Conservation (phyloP, 2,329 filamentous ascomycete species). For the Microsporum audouinii region DNA sequence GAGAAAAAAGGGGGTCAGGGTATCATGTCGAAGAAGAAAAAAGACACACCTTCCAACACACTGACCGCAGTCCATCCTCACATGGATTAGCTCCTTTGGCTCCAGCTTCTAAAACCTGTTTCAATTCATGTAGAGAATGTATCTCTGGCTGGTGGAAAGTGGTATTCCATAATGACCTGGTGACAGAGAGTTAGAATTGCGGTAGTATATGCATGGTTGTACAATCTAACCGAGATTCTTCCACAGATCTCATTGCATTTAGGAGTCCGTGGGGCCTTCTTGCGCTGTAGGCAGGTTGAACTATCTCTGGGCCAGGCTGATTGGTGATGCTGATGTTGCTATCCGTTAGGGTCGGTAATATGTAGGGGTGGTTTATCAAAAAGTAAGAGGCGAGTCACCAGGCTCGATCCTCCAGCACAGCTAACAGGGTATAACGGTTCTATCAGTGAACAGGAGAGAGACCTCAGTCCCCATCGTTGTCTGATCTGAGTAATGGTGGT, state of each 20-base stretch:
- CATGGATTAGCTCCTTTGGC: constrained; percentile 50
- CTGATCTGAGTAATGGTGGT: neutral
- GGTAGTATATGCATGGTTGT: neutral
- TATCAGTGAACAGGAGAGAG: neutral
- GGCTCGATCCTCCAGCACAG: neutral
- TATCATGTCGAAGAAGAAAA: neutral
- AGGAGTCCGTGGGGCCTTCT: neutral
- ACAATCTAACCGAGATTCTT: constrained; percentile 41
- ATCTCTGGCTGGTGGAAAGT: constrained; percentile 42
- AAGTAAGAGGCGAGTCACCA: neutral
- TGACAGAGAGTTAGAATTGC: constrained; percentile 1
- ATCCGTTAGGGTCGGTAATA: neutral
- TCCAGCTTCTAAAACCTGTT: constrained; percentile 51
- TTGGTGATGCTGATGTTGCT: neutral
- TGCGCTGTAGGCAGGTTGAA: neutral
- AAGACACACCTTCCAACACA: constrained; percentile 71
- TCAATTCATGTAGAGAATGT: constrained; percentile 50
- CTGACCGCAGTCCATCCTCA: constrained; percentile 62
- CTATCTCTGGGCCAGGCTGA: neutral
- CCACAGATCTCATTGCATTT: constrained; percentile 43
- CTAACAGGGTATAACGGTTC: neutral
- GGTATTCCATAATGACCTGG: constrained; percentile 56
- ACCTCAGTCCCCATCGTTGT: neutral
- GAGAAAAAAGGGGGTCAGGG: neutral
- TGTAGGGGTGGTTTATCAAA: neutral